Base-by-base conservation (phyloP, 2,329 filamentous ascomycete species). In the Ophiostoma perfectum region DNA sequence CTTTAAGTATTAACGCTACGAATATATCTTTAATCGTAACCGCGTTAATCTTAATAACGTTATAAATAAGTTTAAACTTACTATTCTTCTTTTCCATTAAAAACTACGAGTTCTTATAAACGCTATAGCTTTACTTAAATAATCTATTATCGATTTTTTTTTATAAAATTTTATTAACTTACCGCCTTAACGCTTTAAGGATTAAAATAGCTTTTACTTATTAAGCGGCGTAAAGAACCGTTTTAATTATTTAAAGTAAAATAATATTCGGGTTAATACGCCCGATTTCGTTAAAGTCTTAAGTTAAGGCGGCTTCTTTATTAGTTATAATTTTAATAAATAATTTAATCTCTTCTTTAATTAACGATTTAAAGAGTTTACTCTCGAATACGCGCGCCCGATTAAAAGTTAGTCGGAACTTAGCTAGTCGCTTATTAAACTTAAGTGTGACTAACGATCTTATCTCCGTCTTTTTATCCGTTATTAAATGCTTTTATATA, bases 171-270 rank as follows among this genome's bases (percentile, higher is more conserved):
- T 65, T 38, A 12, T 47, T 14, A 5, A 65, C 63, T 47, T 65
- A 18, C 63, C 9, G 4, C 11, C n/a, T 9, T 49, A 65, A 52
- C 14, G 18, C 64, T 38, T 52, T 49, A 6, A 39, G n/a, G 7
- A 65, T 39, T 52, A 52, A 86, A 70, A 88, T 94, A 66, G 8
- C 36, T 6, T 42, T 14, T 2, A 18, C 44, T 52, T 65, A 65
- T 27, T 52, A 65, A 14, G 44, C 12, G 5, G 2, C 8, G 49
- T 65, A 65, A 16, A 27, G 18, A 3, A 65, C 27, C 12, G 12
- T 65, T 52, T 36, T 4, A 39, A 65, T 65, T 9, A 36, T n/a
- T 52, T 65, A 65, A 7, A 9, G 44, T 39, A 16, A 12, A 6
- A 52, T 47, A 65, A n/a, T 52, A 39, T 36, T 14, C 6, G 9